These are phyloP conservation scores for Exserohilum rostratum DNA, from an alignment of 2,329 filamentous ascomycete genomes.

Conservation along the genomic window DNA sequence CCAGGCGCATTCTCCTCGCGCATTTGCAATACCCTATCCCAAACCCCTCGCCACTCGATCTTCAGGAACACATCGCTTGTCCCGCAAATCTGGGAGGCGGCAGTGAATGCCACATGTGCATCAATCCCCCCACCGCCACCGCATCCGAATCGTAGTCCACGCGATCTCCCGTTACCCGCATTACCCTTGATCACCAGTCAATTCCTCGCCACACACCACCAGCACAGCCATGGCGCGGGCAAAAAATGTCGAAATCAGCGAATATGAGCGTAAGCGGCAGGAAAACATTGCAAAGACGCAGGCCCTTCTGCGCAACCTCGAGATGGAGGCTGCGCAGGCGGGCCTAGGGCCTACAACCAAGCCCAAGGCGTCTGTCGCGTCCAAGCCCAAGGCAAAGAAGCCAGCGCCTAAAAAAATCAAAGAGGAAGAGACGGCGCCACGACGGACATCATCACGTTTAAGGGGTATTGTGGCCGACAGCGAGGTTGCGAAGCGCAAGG, in stretches of 20 bases:
- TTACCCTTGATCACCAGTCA: neutral
- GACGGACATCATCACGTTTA: constrained; percentile 66
- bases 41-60: constrained; percentile 5
- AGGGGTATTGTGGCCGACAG: constrained; percentile 69
- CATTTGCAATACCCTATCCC: neutral
- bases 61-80: constrained; percentile 12
- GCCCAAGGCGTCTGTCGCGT: constrained; percentile 54
- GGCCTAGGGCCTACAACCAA: constrained; percentile 68
- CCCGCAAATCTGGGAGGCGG: constrained; percentile 3
- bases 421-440: constrained; percentile 60
- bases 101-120: neutral
- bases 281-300: constrained; percentile 89
- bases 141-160: constrained; percentile 6
- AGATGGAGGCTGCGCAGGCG: constrained; percentile 69
- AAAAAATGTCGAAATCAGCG: constrained; percentile 68
- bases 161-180: neutral
- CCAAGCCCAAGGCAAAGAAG: constrained; percentile 50
- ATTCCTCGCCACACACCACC: neutral
- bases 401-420: constrained; percentile 60
- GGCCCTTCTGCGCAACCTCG: constrained; percentile 78
- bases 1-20: neutral
- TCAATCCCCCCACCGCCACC: neutral
- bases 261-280: constrained; percentile 82
- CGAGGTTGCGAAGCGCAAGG: constrained; percentile 71
- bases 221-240: constrained; percentile 37